phyloP scores from a whole-genome alignment of 371 early-diverging fungal genomes.

The Vairimorpha necatrix region DNA sequence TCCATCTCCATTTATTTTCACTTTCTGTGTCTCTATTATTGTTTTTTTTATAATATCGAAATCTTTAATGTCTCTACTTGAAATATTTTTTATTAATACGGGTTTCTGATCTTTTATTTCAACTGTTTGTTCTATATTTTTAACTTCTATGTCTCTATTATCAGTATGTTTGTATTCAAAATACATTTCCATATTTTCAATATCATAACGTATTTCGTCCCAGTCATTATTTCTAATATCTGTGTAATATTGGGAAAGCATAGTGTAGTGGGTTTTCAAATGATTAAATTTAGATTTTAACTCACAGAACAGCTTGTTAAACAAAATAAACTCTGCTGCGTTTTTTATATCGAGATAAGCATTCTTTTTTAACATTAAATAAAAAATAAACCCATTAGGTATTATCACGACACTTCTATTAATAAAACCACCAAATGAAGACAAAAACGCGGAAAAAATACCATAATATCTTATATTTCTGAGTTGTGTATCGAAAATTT shows the following conservation, averaged over 20 bases:
- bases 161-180: neutral
- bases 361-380: neutral
- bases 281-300: neutral
- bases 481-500: conserved; percentile 28
- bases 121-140: conserved; percentile 1
- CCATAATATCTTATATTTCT: conserved; percentile 8
- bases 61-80: neutral
- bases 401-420: conserved; percentile 1
- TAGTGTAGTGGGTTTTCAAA: neutral
- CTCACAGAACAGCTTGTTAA: neutral
- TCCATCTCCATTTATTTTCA: neutral
- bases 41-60: neutral
- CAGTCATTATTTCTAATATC: conserved; percentile 4
- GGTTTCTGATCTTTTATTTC: neutral
- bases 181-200: conserved; percentile 2
- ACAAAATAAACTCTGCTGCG: neutral
- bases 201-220: neutral
- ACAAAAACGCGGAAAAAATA: conserved; percentile 2
- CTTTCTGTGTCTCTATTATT: conserved; percentile 6
- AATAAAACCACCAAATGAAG: conserved; percentile 8
- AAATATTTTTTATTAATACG: neutral
- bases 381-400: conserved; percentile 23
- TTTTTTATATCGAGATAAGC: neutral
- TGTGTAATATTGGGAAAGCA: neutral
- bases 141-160: neutral